Evolutionary conservation across 2,329 filamentous ascomycete genomes (phyloP).

Genomic region (Dissoconium aciculare): DNA sequence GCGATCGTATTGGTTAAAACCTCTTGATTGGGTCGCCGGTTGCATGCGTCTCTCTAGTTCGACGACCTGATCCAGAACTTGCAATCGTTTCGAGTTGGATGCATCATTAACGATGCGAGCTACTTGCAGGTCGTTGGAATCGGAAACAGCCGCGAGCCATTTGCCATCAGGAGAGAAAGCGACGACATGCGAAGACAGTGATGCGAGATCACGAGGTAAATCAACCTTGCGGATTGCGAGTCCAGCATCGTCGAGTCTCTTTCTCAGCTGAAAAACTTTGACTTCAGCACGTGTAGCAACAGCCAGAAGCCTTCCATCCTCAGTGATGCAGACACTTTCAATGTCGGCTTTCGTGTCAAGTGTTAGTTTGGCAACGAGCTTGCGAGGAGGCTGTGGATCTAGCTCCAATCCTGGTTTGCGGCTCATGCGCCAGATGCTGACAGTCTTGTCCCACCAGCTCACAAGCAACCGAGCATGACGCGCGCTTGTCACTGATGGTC

Average conservation of each 20-base stretch:
- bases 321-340: conserved; percentile 54
- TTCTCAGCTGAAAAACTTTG: conserved; percentile 21
- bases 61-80: conserved; percentile 25
- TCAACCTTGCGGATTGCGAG: conserved; percentile 58
- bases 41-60: conserved; percentile 25
- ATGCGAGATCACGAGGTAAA: conserved; percentile 42
- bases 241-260: conserved; percentile 11
- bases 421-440: conserved; percentile 63
- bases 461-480: conserved; percentile 59
- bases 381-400: conserved; percentile 14
- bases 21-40: conserved; percentile 17
- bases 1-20: conserved; percentile 57
- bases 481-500: conserved; percentile 57
- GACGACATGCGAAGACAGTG: conserved; percentile 52
- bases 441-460: conserved; percentile 82
- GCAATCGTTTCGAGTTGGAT: conserved; percentile 24
- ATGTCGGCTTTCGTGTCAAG: conserved; percentile 48
- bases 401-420: conserved; percentile 27
- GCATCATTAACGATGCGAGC: conserved; percentile 35
- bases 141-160: conserved; percentile 47
- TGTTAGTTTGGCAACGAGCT: conserved; percentile 23
- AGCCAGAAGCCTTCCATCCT: conserved; percentile 68
- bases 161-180: conserved; percentile 53
- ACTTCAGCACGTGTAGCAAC: conserved; percentile 26
- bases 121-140: conserved; percentile 31